Percentiles rank a stretch among this genome's conserved stretches.
Conservation (phyloP, 768 basidiomycete species). For the Suillus occidentalis region DNA sequence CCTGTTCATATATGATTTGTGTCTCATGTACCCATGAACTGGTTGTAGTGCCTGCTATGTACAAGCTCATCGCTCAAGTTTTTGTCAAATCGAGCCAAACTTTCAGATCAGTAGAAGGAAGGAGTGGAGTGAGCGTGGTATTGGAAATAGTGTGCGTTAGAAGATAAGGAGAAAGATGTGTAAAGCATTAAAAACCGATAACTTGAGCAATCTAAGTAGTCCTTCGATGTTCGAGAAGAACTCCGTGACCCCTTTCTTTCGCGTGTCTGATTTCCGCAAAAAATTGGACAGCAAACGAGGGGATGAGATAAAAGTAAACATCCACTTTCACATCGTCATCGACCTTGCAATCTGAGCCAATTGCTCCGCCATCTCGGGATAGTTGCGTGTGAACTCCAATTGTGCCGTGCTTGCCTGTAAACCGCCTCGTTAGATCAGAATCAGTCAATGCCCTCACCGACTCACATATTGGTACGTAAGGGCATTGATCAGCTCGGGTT, state of each 20-base stretch:
- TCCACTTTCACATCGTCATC: constrained; percentile 31
- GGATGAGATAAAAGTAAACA: neutral
- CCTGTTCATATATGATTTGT: neutral
- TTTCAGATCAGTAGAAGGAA: neutral
- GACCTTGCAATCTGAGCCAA: constrained; percentile 47
- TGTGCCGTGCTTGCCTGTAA: constrained; percentile 79
- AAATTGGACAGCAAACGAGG: neutral
- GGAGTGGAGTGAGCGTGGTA: constrained; percentile 3
- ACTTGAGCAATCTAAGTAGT: constrained; percentile 1
- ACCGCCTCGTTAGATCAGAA: constrained; percentile 7
- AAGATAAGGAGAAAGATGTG: constrained; percentile 1
- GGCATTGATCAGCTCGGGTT: constrained; percentile 80
- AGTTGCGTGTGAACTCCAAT: constrained; percentile 77
- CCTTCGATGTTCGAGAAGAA: neutral
- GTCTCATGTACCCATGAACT: neutral
- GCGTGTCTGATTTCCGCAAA: neutral
- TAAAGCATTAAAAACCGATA: constrained; percentile 5
- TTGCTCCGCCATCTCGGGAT: constrained; percentile 82
- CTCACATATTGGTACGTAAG: constrained; percentile 78
- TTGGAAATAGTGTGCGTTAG: neutral
- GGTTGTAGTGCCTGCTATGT: neutral
- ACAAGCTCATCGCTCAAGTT: neutral
- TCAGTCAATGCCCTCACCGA: constrained; percentile 9
- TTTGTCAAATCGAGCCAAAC: neutral
- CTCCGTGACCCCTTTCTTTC: neutral